Percentiles rank a stretch among this genome's conserved stretches.
These are phyloP conservation scores for Stipa capillata DNA, from an alignment of 176 grass and related monocot genomes.

Conservation along the genomic window DNA sequence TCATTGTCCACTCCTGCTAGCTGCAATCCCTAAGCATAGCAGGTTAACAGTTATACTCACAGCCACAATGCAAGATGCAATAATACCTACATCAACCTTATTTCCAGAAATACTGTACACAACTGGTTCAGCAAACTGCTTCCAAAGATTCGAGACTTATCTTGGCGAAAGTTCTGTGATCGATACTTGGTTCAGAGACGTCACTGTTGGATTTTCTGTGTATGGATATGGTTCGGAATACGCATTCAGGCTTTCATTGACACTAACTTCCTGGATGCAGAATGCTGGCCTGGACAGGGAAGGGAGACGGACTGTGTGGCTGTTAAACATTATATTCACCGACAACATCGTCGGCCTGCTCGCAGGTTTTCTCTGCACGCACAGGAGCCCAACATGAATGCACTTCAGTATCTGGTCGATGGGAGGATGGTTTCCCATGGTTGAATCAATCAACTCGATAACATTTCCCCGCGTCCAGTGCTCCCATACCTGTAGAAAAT, in stretches of 20 bases:
- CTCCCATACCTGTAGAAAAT: constrained; percentile 39
- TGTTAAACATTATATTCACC: constrained; percentile 46
- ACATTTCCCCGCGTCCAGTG: constrained; percentile 40
- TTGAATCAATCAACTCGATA: constrained; percentile 26
- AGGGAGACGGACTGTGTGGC: constrained; percentile 25
- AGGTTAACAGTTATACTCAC: background rate
- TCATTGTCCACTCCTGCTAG: background rate
- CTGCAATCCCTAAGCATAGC: background rate
- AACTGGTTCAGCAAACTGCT: background rate
- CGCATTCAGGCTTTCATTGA: background rate
- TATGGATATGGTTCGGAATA: background rate
- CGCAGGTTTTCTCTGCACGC: constrained; percentile 42
- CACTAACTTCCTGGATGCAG: constrained; percentile 9
- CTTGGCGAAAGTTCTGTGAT: constrained; percentile 36
- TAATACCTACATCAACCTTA: background rate
- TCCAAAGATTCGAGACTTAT: background rate
- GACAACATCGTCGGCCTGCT: constrained; percentile 45
- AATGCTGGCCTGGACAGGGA: constrained; percentile 34
- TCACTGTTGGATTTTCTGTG: background rate
- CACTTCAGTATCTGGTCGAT: constrained; percentile 30
- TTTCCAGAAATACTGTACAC: background rate
- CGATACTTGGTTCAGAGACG: constrained; percentile 22
- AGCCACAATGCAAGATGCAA: background rate
- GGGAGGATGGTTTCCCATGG: constrained; percentile 5
- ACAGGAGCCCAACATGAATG: constrained; percentile 49